Evolutionary conservation across 352 stramenopile genomes (phyloP), one percentile per base, ranked within the genome.

Genomic region (Phytopythium aichiense): DNA sequence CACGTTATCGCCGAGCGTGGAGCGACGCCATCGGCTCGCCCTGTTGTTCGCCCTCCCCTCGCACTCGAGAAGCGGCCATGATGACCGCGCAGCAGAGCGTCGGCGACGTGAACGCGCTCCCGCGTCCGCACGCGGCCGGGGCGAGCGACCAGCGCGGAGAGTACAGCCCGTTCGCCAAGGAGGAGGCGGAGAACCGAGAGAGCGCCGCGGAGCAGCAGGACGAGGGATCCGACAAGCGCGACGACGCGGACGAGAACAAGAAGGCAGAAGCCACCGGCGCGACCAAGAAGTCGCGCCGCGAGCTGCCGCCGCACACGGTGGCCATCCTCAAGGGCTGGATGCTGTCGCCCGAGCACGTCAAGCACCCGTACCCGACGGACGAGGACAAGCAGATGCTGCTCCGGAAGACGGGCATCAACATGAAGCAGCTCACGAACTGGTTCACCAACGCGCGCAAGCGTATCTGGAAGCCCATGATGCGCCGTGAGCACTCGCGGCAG

Each of bases 341-440:
- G 84, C 73, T 96, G 30, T 94, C 86, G 35, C 79, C 81, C 11
- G 87, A 96, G 61, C 87, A 96, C 58, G 81, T 96, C 22, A 95
- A 96, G 65, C 87, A 95, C 60, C 88, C 88, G 61, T 96, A 96
- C 66, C 88, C 88, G 33, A 95, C 88, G 4, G 88, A 96, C 63
- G 85, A 93, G 73, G 87, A 96, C 71, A 96, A 96, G 65, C 85
- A 94, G 80, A 92, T 91, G 85, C 69, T 96, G 62, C 74, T 94
- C 11, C 88, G 91, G 72, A 91, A 92, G 76, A 94, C 88, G 15
- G 87, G 84, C 30, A 92, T 96, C 63, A 94, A 89, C 66, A 94
- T 95, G 87, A 95, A 94, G 70, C 88, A 96, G 72, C 82, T 96
- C 50, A 96, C 87, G 4, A 94, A 96, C 56, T 96, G 88, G 88